Evolutionary conservation across 306 rosid species (phyloP).

Genomic region (Pachyrhizus erosus): DNA sequence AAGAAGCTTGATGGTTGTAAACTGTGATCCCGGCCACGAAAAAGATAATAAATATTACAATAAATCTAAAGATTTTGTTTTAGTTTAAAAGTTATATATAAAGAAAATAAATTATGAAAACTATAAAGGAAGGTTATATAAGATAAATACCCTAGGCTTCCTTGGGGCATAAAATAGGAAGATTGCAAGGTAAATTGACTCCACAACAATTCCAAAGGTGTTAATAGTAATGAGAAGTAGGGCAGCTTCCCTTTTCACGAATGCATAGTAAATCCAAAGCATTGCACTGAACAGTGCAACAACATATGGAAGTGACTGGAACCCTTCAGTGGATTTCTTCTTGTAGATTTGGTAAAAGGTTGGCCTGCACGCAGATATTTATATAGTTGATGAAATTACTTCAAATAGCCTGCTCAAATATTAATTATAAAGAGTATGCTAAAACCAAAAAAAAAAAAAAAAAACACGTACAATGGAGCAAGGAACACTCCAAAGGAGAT

Average conservation of each 20-base stretch:
- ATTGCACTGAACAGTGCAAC: slow-evolving; percentile 85
- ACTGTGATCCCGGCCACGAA: slow-evolving; percentile 42
- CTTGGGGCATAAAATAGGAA: slow-evolving; percentile 75
- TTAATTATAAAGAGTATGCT: not conserved
- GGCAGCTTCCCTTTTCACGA: slow-evolving; percentile 63
- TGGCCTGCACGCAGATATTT: slow-evolving; percentile 59
- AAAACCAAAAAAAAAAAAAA: not conserved
- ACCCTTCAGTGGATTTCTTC: slow-evolving; percentile 83
- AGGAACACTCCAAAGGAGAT: slow-evolving; percentile 89
- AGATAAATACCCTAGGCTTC: slow-evolving; percentile 63
- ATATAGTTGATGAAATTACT: not conserved
- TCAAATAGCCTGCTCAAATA: not conserved
- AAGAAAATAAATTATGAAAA: not conserved
- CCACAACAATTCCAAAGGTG: slow-evolving; percentile 78
- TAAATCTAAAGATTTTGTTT: not conserved
- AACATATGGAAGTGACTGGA: slow-evolving; percentile 82
- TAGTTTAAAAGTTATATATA: not conserved
- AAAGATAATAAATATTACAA: not conserved
- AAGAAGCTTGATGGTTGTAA: slow-evolving; percentile 61
- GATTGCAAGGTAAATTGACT: slow-evolving; percentile 58
- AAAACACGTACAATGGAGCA: slow-evolving; percentile 81
- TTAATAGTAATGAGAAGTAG: slow-evolving; percentile 91
- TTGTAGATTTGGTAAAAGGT: slow-evolving; percentile 82
- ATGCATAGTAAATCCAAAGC: slow-evolving; percentile 91
- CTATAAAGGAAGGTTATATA: not conserved